Base-by-base conservation (phyloP, 768 basidiomycete genomes). In the Neoboletus subvelutipes region DNA sequence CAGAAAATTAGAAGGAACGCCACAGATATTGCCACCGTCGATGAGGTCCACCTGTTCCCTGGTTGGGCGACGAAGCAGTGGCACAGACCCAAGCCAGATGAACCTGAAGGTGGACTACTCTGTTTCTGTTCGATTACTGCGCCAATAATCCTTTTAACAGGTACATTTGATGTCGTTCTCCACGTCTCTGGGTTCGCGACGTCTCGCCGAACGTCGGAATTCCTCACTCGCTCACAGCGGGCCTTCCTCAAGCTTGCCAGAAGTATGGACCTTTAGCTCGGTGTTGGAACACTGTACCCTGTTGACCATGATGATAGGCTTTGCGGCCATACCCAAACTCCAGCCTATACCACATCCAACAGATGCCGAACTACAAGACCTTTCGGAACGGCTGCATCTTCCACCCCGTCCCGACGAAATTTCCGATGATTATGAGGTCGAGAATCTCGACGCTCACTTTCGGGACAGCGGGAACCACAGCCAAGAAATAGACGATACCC, bases 181-280 rank as follows among this genome's bases (percentile, higher is more conserved):
- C 87, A 84, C 46, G 76, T 92, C 9, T 90, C 91, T 15, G 94
- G 93, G 0, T 92, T 84, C 62, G 91, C 88, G 0, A 78, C 85
- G 17, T 82, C 77, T 47, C 75, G 83, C 42, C 80, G 83, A 42
- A 76, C 82, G 1, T 77, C 83, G 3, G 86, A 86, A 52, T 74
- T 78, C 43, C 80, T 85, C 1, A 86, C 84, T 54, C 84, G 92
- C 5, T 83, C 90, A 1, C 92, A 94, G 58, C 79, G 82, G 15
- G 83, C 90, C 1, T 89, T 95, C 62, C 77, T 94, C 39, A 79
- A 79, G 13, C 69, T 94, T 34, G 94, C 93, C 11, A 91, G 87
- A 79, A 78, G 92, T 92, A 62, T 54, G 63, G 28, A 12, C 18
- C 29, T 39, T 40, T 41, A 51, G 31, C 52, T 26, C 20, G 15